phyloP scores from a whole-genome alignment of 2,329 filamentous ascomycete genomes.

The Botrytis porri region DNA sequence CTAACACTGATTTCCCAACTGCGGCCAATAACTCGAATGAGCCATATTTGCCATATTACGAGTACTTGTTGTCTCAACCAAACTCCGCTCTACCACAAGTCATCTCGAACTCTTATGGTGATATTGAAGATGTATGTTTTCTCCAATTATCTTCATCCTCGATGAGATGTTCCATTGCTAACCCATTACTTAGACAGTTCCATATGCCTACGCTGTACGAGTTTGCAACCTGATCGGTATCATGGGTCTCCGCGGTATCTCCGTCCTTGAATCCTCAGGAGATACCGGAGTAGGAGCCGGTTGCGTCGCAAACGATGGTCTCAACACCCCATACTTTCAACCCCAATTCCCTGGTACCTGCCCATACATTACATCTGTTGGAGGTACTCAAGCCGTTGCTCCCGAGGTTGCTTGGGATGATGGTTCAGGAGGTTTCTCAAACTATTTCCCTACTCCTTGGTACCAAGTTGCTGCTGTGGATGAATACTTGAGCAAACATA shows the following conservation, averaged over 20 bases:
- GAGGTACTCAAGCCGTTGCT: conserved; percentile 29
- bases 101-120: conserved; percentile 56
- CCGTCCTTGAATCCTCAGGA: conserved; percentile 51
- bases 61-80: conserved; percentile 48
- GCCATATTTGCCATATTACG: conserved; percentile 56
- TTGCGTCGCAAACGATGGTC: conserved; percentile 55
- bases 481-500: conserved; percentile 41
- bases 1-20: conserved; percentile 41
- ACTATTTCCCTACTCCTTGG: conserved; percentile 45
- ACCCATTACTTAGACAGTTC: conserved; percentile 44
- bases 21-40: conserved; percentile 46
- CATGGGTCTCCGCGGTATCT: conserved; percentile 51
- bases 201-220: conserved; percentile 49
- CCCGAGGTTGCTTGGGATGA: conserved; percentile 44
- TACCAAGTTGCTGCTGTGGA: conserved; percentile 47
- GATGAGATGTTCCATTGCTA: neutral
- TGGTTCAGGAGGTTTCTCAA: conserved; percentile 53
- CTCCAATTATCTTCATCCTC: neutral
- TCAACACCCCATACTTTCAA: conserved; percentile 51
- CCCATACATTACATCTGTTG: conserved; percentile 36
- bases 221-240: conserved; percentile 54
- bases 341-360: conserved; percentile 53
- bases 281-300: conserved; percentile 48
- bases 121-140: conserved; percentile 47
- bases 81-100: conserved; percentile 50